Evolutionary conservation across 2,329 filamentous ascomycete species (phyloP), one percentile per base, ranked within the genome.

Genomic region (Sclerotinia glacialis): DNA sequence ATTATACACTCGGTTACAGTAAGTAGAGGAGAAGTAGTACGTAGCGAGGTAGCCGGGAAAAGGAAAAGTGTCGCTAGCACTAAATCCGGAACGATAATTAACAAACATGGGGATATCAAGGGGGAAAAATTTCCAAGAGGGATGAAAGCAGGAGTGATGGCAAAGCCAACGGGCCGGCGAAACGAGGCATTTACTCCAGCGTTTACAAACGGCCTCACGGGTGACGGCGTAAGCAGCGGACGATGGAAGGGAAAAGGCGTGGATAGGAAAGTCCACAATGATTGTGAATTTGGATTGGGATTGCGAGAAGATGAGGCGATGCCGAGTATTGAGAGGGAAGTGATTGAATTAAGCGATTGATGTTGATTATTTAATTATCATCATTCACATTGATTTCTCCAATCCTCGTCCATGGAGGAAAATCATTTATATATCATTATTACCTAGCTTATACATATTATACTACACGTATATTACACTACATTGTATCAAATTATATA

Each of bases 211-310:
- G n/a, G n/a, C n/a, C n/a, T n/a, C n/a, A n/a, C n/a, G n/a, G n/a
- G n/a, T n/a, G n/a, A n/a, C n/a, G n/a, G n/a, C n/a, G n/a, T n/a
- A 5, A 47, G 8, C 2, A 34, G 18, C 21, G 53, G 52, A 5
- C n/a, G 42, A 21, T 58, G 62, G 62, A 64, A 64, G 18, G 62
- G 62, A 16, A 64, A 58, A 2, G 52, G 62, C 1, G 42, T 58
- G 18, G 16, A 64, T 16, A 58, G 52, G 23, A 23, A 34, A 21
- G 7, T 23, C 8, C 23, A 42, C 11, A 18, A 21, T 3, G n/a
- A 6, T 7, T 26, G 3, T 44, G 40, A 18, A 59, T 46, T 7
- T 2, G 40, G 9, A 46, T 7, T 9, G 11, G 42, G 11, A 1
- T 3, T 14, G 34, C 14, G 31, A 42, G 14, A 2, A 11, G 11